Base-by-base conservation (phyloP, 1,284 basidiomycete species). In the Tylopilus orsonianus region DNA sequence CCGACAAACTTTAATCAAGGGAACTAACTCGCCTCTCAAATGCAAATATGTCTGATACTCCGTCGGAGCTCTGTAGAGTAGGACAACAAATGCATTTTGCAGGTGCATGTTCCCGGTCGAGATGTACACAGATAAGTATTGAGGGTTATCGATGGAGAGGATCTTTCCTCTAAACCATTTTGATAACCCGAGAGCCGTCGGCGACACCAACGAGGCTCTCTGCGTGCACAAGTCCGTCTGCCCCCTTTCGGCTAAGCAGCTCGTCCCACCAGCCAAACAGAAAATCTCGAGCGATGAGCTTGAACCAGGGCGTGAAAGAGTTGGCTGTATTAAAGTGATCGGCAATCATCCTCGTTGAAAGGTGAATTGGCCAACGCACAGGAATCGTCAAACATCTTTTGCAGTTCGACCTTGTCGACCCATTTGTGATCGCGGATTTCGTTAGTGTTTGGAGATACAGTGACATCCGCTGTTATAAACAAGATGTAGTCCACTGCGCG, bases 181-280 rank as follows among this genome's bases (percentile, higher is more conserved):
- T 88, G 55, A 93, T 70, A 20, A 95, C 85, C 63, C 82, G 84
- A 52, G 75, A 81, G 23, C 85, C 83, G 57, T 92, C 87, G n/a
- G 77, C 84, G 22, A 88, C 56, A 7, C 80, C 85, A 10, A 67
- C 77, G 8, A 92, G 75, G 55, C 73, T 84, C 66, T 84, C 82
- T 2, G 89, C 90, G 9, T 73, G 62, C 19, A 93, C 75, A 48
- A 78, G 75, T 8, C 88, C 89, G 27, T 81, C 66, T 12, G 55
- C 66, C 48, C 74, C 72, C 64, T 78, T 85, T 40, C 86, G 81
- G 29, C 73, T 75, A 44, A 91, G 63, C 47, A 99, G 81, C 59
- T 90, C 85, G 62, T 94, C 90, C 97, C 97, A 99, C 97, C 97
- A 99, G 13, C 92, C 93, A 68, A 96, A 98, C 43, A 99, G 78